Base-by-base conservation (phyloP, 176 grass and related monocot species). In the Bromus sterilis region DNA sequence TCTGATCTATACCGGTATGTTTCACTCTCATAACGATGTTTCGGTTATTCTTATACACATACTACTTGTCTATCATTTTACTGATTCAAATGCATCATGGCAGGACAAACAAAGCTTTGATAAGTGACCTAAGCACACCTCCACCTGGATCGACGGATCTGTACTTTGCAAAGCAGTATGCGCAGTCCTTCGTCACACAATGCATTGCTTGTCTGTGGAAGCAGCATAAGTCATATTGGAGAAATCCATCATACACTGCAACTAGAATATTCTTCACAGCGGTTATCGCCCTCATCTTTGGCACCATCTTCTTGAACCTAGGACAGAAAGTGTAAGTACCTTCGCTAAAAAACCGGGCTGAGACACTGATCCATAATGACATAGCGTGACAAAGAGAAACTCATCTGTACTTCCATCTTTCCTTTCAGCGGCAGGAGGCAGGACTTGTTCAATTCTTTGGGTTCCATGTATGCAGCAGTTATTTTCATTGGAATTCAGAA, bases 401-500 rank as follows among this genome's bases (percentile, higher is more conserved):
- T 85, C 70, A 81, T 14, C 10, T 79, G 39, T 34, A 35, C 20
- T 49, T 56, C n/a, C 44, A 21, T 36, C 10, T 73, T 80, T 85
- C 41, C 16, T 92, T 77, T 65, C 84, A 97, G 94, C 48, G 26
- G 30, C 57, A 83, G 46, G 53, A 87, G 65, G 11, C 86, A 86
- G 74, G 95, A 98, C 37, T 71, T 98, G 31, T 87, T 98, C 70
- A 93, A 98, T 66, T 85, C 92, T 56, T 75, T 98, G 75, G 95
- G 95, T 13, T 94, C 86, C 53, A 98, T 95, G 92, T 98, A 98
- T 57, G 95, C 90, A 61, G 83, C 95, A 43, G 92, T 95, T 34
- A 28, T 93, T 63, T 98, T 98, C 76, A 95, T 98, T 86, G 95
- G 95, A 28, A 91, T 95, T 77, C 95, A 98, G 80, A 98, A 98